Percentiles rank a stretch among this genome's conserved stretches.
Conservation (phyloP, 371 early-diverging fungal species). For the Mortierella sp. region DNA sequence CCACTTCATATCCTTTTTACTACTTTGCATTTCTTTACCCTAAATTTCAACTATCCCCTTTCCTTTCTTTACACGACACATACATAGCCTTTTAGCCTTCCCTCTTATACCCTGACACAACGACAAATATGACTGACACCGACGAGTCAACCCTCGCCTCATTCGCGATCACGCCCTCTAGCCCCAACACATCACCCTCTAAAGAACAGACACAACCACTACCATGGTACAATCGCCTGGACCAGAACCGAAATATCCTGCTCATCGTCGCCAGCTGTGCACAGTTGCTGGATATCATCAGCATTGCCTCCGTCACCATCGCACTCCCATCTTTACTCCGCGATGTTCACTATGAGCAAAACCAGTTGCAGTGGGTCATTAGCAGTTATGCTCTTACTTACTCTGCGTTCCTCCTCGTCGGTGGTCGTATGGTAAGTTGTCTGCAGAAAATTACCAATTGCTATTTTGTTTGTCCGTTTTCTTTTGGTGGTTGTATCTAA, state of each 20-base stretch:
- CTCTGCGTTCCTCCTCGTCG: slow-evolving; percentile 60
- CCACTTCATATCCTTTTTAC: neutral
- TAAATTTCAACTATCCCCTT: neutral
- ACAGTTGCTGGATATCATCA: slow-evolving; percentile 46
- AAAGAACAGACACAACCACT: neutral
- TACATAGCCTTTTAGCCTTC: neutral
- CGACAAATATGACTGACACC: neutral
- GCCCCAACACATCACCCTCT: neutral
- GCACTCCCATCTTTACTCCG: slow-evolving; percentile 48
- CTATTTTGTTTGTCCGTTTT: neutral
- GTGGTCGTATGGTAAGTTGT: slow-evolving; percentile 54
- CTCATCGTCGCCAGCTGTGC: slow-evolving; percentile 38
- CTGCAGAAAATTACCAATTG: neutral
- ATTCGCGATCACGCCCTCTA: neutral
- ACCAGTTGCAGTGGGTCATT: slow-evolving; percentile 57
- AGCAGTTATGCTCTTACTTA: slow-evolving; percentile 62
- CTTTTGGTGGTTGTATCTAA: too few species aligned
- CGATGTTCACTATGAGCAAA: slow-evolving; percentile 46
- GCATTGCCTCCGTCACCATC: slow-evolving; percentile 56
- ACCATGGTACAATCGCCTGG: slow-evolving; percentile 30
- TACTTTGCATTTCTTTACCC: neutral
- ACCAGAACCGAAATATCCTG: slow-evolving; percentile 20
- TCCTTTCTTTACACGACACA: neutral
- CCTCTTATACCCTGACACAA: neutral
- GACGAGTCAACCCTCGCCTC: slow-evolving; percentile 2